phyloP scores from a whole-genome alignment of 331 rosid species.

The Malus hybrid region DNA sequence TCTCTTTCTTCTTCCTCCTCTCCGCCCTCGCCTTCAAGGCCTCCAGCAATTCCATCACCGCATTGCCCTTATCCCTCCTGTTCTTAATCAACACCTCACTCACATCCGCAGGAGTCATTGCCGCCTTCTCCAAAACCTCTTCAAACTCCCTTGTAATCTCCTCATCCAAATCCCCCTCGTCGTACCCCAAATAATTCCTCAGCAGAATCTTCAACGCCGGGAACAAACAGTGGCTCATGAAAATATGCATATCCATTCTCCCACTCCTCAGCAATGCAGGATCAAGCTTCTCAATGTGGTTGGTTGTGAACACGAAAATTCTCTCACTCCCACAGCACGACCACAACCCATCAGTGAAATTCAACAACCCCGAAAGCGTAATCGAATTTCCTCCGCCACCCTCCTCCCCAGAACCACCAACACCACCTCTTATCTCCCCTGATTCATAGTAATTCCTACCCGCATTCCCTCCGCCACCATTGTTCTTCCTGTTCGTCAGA shows the following conservation, averaged over 20 bases:
- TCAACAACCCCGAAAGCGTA: constrained; percentile 83
- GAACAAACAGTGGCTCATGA: constrained; percentile 70
- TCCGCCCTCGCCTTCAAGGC: constrained; percentile 44
- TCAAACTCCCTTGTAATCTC: constrained; percentile 27
- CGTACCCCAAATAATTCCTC: constrained; percentile 55
- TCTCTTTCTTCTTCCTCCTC: constrained; percentile 25
- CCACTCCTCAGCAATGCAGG: constrained; percentile 87
- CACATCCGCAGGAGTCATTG: constrained; percentile 90
- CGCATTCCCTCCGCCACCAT: neutral
- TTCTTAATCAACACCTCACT: constrained; percentile 90
- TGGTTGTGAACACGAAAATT: constrained; percentile 87
- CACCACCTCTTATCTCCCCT: constrained; percentile 24
- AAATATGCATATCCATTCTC: constrained; percentile 94
- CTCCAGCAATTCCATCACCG: constrained; percentile 54
- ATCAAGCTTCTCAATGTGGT: constrained; percentile 96
- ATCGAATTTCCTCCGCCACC: constrained; percentile 57
- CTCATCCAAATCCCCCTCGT: constrained; percentile 26
- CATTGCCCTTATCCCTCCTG: constrained; percentile 46
- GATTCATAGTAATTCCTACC: constrained; percentile 29
- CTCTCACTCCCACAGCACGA: constrained; percentile 98
- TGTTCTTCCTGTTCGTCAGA: constrained; percentile 50
- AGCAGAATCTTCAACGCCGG: constrained; percentile 66
- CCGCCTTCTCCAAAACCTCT: constrained; percentile 48
- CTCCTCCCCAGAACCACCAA: constrained; percentile 28
- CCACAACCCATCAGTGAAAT: constrained; percentile 96